phyloP scores from a whole-genome alignment of 2,329 filamentous ascomycete species.

The Fusarium chaquense region DNA sequence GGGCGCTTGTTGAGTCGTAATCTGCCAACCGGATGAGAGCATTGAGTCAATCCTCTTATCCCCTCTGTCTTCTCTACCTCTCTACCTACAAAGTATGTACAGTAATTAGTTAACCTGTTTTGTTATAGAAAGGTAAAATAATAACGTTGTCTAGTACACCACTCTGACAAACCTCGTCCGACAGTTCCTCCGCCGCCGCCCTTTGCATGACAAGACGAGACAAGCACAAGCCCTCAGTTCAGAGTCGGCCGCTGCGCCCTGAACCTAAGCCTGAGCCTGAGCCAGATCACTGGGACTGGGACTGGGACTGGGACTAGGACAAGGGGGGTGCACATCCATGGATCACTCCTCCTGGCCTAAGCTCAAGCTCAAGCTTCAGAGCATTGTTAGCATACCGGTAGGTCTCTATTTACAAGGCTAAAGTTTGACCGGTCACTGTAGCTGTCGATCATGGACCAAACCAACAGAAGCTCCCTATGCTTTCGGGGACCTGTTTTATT shows the following conservation, averaged over 20 bases:
- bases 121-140: background rate
- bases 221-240: slow-evolving; percentile 12
- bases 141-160: background rate
- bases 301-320: background rate
- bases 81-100: background rate
- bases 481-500: slow-evolving; percentile 5
- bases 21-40: slow-evolving; percentile 20
- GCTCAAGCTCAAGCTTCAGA: slow-evolving; percentile 16
- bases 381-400: background rate
- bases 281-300: slow-evolving; percentile 40
- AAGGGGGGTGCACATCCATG: no score
- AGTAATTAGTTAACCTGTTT: background rate
- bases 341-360: background rate
- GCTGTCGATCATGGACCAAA: slow-evolving; percentile 27
- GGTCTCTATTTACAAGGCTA: background rate
- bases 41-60: background rate
- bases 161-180: slow-evolving; percentile 25
- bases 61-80: slow-evolving; percentile 7
- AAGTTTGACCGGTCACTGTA: slow-evolving; percentile 14
- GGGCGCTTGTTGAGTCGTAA: slow-evolving; percentile 29
- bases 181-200: slow-evolving; percentile 22
- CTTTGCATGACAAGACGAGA: slow-evolving; percentile 21
- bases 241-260: slow-evolving; percentile 37
- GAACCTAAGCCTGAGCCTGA: slow-evolving; percentile 40
- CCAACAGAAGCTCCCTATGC: background rate